phyloP scores from a whole-genome alignment of 768 basidiomycete genomes.

The Phlegmacium glaucopus region DNA sequence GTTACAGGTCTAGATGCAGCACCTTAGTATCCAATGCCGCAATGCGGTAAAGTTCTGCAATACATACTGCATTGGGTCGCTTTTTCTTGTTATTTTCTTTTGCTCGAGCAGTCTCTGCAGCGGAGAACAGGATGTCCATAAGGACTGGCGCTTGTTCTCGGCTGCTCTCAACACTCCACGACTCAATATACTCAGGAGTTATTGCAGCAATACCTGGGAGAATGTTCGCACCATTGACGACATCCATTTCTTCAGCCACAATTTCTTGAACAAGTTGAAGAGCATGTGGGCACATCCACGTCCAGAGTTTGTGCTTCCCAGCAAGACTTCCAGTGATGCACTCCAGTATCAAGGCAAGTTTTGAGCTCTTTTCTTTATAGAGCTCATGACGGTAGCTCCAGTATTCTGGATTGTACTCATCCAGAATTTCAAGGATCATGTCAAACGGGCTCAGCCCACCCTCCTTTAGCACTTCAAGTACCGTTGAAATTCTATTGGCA shows the following conservation, averaged over 20 bases:
- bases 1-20: background rate
- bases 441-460: conserved; percentile 13
- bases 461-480: too few relatives aligned
- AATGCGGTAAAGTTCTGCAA: too few relatives aligned
- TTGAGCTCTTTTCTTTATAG: conserved; percentile 1
- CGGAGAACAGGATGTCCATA: background rate
- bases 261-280: background rate
- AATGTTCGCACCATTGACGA: background rate
- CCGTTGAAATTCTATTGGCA: too few relatives aligned
- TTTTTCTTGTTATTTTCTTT: background rate
- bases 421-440: conserved; percentile 4
- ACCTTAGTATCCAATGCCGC: too few relatives aligned
- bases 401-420: conserved; percentile 2
- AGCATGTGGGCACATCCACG: conserved; percentile 1
- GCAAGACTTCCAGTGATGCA: background rate
- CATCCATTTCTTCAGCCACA: conserved; percentile 2
- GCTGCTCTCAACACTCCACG: background rate
- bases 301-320: background rate
- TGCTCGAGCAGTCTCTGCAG: background rate
- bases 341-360: background rate
- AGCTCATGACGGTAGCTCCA: background rate
- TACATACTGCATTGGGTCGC: background rate
- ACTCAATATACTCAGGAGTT: background rate
- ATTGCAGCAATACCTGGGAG: background rate
- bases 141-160: background rate